Conservation (phyloP, 129 eudicot genomes). For the Cynara cardunculus region DNA sequence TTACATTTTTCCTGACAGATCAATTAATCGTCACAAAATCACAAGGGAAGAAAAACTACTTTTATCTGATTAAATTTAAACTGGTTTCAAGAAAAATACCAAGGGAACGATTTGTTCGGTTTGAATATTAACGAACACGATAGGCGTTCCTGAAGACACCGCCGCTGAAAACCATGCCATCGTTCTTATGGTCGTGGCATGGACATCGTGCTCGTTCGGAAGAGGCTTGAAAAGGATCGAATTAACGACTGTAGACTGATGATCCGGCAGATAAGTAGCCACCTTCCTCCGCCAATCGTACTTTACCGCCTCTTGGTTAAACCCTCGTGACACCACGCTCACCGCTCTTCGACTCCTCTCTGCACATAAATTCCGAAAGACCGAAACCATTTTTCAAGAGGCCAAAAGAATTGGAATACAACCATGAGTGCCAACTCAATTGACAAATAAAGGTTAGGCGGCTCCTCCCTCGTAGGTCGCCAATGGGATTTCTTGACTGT, state of each 20-base stretch:
- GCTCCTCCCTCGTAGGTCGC: neutral
- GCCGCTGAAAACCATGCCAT: slow-evolving; percentile 72
- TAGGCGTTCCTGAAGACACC: slow-evolving; percentile 57
- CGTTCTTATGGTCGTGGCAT: slow-evolving; percentile 38
- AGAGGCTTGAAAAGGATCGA: slow-evolving; percentile 52
- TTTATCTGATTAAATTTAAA: neutral
- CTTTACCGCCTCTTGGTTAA: slow-evolving; percentile 36
- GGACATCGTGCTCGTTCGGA: slow-evolving; percentile 30
- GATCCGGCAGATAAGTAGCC: slow-evolving; percentile 47
- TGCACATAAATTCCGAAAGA: slow-evolving; percentile 13
- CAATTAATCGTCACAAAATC: neutral
- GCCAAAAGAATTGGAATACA: neutral
- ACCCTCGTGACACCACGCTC: slow-evolving; percentile 35
- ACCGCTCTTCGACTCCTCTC: slow-evolving; percentile 58
- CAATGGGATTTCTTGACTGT: neutral
- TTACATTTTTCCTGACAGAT: slow-evolving; percentile 14
- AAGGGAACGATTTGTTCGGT: slow-evolving; percentile 45
- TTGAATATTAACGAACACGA: slow-evolving; percentile 56
- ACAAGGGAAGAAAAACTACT: too few relatives aligned
- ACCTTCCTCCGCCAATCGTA: slow-evolving; percentile 56
- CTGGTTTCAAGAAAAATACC: slow-evolving; percentile 21
- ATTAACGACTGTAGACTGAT: slow-evolving; percentile 41
- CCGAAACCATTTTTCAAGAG: neutral
- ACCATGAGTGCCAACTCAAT: neutral
- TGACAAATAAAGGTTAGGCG: neutral